Evolutionary conservation across 139 green algal genomes (phyloP), one percentile per base, ranked within the genome.

Genomic region (Chlamydomonas sphaeroides): DNA sequence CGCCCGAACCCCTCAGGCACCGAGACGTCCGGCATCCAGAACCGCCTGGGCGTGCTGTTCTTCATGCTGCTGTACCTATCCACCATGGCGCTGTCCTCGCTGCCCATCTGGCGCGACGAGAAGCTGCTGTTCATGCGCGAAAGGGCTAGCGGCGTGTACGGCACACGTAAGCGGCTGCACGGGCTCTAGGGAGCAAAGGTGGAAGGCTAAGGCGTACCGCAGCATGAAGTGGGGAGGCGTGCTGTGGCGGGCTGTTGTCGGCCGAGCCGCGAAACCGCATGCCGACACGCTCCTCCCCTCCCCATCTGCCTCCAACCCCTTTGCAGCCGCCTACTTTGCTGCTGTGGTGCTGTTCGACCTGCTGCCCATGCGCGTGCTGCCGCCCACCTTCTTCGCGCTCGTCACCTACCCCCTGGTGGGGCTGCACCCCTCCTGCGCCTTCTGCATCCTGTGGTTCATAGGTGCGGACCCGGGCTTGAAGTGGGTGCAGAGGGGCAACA

Each of bases 51-150:
- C 28, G 86, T 90, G 61, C 85, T 95, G 28, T 95, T 95, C 90
- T 95, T 95, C 90, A 89, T 93, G 66, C 84, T 95, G 33, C 88
- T 96, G 25, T 96, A 93, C 86, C 86, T 95, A 10, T 84, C 84
- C 32, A 88, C 93, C 57, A 94, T 96, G 90, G 85, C 80, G 42
- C 87, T 96, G 63, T 90, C 84, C 70, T 95, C 89, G 26, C 89
- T 96, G 62, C 92, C 93, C 6, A 86, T 96, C 33, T 96, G 93
- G 93, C 49, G 86, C 20, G 89, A 94, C 73, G 92, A 96, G 69
- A 80, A 85, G 57, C 86, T 94, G 77, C 89, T 95, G 21, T 96
- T 93, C 85, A 69, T 88, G 41, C 71, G 89, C 10, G 92, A 95
- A 80, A 68, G 90, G n/a, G 90, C 79, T 28, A 80, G 72, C 42